phyloP scores from a whole-genome alignment of 1,139 yeast species.

The Suhomyces chickasaworum region DNA sequence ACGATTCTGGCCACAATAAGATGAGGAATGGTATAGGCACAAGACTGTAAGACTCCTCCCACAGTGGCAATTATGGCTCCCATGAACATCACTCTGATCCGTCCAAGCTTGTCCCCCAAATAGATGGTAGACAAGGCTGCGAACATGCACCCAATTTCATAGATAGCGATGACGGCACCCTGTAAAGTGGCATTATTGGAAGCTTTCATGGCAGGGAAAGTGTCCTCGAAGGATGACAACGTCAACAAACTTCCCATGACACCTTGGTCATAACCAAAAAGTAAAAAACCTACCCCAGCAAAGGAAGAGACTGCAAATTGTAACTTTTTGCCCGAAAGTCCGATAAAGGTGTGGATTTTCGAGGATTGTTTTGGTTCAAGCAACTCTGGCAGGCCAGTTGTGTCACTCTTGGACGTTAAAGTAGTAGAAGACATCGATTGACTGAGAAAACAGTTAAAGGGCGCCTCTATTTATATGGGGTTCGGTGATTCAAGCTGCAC shows the following conservation, averaged over 20 bases:
- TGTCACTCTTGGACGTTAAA: neutral
- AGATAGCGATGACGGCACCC: constrained; percentile 42
- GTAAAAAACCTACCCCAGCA: constrained; percentile 36
- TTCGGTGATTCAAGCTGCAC: too few species aligned
- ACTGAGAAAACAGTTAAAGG: too few species aligned
- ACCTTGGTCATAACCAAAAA: constrained; percentile 54
- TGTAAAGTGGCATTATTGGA: constrained; percentile 35
- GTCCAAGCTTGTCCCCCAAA: constrained; percentile 38
- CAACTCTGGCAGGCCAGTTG: neutral
- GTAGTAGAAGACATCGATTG: neutral
- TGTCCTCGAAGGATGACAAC: constrained; percentile 36
- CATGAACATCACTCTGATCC: constrained; percentile 33
- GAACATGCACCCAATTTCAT: constrained; percentile 41
- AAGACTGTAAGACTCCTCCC: constrained; percentile 43
- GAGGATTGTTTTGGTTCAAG: constrained; percentile 1
- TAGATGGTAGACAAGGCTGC: constrained; percentile 39
- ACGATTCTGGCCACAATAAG: constrained; percentile 44
- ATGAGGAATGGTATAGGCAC: constrained; percentile 35
- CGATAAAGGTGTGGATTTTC: constrained; percentile 23
- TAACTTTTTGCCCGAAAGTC: constrained; percentile 29
- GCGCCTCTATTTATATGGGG: too few species aligned
- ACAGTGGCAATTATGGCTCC: constrained; percentile 37
- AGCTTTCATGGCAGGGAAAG: constrained; percentile 39
- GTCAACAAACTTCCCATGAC: constrained; percentile 51
- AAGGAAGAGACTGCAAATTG: constrained; percentile 30